phyloP scores from a whole-genome alignment of 495 filamentous ascomycete genomes.

The Chlorociboria aeruginascens region DNA sequence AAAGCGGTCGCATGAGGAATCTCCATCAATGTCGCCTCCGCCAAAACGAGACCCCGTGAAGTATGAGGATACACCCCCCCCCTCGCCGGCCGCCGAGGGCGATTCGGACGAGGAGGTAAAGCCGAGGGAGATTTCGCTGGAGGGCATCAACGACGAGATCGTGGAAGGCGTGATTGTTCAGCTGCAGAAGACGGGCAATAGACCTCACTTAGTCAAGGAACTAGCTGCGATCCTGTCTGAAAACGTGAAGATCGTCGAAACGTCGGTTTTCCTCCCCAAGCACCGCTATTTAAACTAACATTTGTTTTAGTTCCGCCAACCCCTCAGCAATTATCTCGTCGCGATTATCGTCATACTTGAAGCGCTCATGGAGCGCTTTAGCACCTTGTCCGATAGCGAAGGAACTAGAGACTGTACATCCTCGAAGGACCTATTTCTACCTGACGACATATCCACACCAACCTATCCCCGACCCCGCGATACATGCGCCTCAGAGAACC shows the following conservation, averaged over 20 bases:
- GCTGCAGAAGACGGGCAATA: conserved; percentile 82
- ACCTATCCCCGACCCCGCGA: conserved; percentile 61
- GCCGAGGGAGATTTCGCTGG: conserved; percentile 59
- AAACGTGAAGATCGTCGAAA: conserved; percentile 74
- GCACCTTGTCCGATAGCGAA: conserved; percentile 84
- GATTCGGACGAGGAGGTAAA: conserved; percentile 15
- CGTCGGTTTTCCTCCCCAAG: conserved; percentile 44
- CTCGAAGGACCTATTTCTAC: conserved; percentile 91
- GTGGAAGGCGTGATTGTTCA: conserved; percentile 86
- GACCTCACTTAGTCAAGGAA: conserved; percentile 90
- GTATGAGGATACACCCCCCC: conserved; percentile 73
- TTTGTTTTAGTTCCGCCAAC: conserved; percentile 74
- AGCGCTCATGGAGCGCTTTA: conserved; percentile 72
- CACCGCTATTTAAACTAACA: conserved; percentile 22
- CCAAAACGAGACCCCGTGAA: conserved; percentile 32
- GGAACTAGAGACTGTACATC: conserved; percentile 83
- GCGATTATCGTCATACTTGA: conserved; percentile 76
- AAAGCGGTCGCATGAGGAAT: conserved; percentile 64
- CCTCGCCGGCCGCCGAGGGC: conserved; percentile 47
- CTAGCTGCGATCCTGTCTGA: conserved; percentile 69
- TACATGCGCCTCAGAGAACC: conserved; percentile 21
- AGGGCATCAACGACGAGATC: conserved; percentile 89
- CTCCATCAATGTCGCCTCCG: conserved; percentile 40
- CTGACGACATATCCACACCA: conserved; percentile 76
- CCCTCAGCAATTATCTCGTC: conserved; percentile 91